Conservation (phyloP, 257 asterid genomes). For the Capsicum rhomboideum region DNA sequence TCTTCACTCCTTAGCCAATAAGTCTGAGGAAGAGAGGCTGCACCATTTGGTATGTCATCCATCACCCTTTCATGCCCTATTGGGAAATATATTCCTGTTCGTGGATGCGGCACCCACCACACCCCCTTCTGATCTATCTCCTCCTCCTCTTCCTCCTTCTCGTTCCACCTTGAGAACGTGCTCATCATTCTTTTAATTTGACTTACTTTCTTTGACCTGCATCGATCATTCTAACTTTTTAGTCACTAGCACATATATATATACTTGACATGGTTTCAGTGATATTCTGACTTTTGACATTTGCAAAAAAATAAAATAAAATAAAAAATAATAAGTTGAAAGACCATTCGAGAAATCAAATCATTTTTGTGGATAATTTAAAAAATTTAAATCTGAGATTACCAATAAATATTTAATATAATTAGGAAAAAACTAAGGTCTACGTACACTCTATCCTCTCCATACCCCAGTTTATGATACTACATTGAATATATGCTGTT, state of each 20-base stretch:
- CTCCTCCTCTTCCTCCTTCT: background rate
- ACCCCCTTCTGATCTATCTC: background rate
- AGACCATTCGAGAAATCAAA: background rate
- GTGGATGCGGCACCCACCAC: constrained; percentile 40
- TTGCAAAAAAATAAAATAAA: no score
- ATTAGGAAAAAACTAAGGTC: no score
- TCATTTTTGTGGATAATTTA: no score
- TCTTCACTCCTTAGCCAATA: constrained; percentile 38
- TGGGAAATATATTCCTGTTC: constrained; percentile 46
- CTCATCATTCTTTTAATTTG: background rate
- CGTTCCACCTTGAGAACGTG: background rate
- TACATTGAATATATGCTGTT: no score
- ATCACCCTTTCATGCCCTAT: constrained; percentile 36
- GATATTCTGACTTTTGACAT: background rate
- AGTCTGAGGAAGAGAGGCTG: constrained; percentile 28
- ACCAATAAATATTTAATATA: no score
- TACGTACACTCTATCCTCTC: no score
- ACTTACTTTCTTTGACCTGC: background rate
- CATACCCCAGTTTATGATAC: no score
- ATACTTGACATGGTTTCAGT: background rate
- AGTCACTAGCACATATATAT: background rate
- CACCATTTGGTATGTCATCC: constrained; percentile 35
- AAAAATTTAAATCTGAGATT: no score
- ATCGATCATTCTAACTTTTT: background rate
- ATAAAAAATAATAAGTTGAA: background rate